Conservation (phyloP, 1,284 basidiomycete genomes). For the Puccinia triticina region DNA sequence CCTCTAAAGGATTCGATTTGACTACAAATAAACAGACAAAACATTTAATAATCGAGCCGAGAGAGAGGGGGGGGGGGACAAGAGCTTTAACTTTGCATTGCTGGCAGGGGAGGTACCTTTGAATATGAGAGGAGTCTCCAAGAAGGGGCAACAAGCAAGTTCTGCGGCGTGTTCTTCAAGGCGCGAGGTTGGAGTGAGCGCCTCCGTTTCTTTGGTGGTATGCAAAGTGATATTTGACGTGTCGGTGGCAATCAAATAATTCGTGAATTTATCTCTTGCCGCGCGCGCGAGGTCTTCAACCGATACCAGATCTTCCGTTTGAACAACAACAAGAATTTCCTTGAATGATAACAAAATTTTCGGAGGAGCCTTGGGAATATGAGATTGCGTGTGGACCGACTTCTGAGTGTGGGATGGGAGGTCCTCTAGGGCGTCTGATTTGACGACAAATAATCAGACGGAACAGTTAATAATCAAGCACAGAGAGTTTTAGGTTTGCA, state of each 20-base stretch:
- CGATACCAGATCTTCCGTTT: not conserved
- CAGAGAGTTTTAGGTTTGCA: not conserved
- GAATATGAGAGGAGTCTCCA: not conserved
- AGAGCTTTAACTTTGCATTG: not conserved
- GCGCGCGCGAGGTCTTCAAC: not conserved
- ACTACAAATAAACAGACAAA: no score
- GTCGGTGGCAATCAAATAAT: not conserved
- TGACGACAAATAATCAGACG: no score
- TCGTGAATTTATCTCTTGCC: not conserved
- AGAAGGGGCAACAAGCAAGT: not conserved
- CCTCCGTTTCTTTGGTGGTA: no score
- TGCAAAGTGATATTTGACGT: no score
- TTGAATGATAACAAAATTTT: conserved; percentile 11
- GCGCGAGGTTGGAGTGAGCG: not conserved
- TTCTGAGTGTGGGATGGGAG: no score
- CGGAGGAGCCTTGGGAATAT: not conserved
- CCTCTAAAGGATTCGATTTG: no score
- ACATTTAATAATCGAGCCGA: no score
- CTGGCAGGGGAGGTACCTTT: conserved; percentile 5
- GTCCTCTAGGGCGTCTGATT: no score
- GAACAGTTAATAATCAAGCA: no score
- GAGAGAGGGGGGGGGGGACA: not conserved
- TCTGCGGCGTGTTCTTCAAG: not conserved
- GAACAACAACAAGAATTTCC: not conserved
- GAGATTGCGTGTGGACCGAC: no score